Conservation (phyloP, 495 filamentous ascomycete genomes). For the Neurospora sp. region DNA sequence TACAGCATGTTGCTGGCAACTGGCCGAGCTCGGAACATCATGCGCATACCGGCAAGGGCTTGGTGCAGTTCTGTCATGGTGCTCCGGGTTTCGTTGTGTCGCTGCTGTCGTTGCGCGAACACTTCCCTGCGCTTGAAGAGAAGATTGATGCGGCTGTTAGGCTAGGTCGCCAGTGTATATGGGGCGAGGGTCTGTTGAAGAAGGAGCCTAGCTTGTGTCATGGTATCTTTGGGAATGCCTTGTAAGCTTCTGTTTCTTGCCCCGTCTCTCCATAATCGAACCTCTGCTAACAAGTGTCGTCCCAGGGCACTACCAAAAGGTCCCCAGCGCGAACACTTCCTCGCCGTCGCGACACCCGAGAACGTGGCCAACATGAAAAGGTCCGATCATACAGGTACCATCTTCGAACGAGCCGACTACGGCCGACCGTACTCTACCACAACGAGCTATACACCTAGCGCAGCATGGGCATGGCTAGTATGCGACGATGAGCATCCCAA, state of each 20-base stretch:
- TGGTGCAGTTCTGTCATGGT: slow-evolving; percentile 61
- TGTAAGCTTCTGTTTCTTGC: slow-evolving; percentile 17
- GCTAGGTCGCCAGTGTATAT: slow-evolving; percentile 36
- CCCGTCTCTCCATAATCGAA: too few species aligned
- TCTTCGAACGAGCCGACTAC: slow-evolving; percentile 23
- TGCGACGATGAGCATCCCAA: slow-evolving; percentile 8
- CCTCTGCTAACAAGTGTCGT: too few species aligned
- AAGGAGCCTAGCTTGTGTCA: slow-evolving; percentile 58
- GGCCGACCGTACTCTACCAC: slow-evolving; percentile 15
- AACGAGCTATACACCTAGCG: slow-evolving; percentile 19
- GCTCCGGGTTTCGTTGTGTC: slow-evolving; percentile 51
- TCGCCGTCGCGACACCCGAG: slow-evolving; percentile 39
- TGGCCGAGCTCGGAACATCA: slow-evolving; percentile 26
- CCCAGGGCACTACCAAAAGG: slow-evolving; percentile 13
- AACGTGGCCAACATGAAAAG: slow-evolving; percentile 38
- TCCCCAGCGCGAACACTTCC: slow-evolving; percentile 34
- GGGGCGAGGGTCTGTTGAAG: slow-evolving; percentile 43
- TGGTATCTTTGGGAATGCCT: slow-evolving; percentile 52
- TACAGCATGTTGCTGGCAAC: slow-evolving; percentile 33
- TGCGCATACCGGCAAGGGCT: slow-evolving; percentile 16
- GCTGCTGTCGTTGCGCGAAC: slow-evolving; percentile 35
- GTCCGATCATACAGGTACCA: slow-evolving; percentile 19
- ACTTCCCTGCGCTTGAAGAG: slow-evolving; percentile 37
- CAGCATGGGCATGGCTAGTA: slow-evolving; percentile 22
- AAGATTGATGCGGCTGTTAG: slow-evolving; percentile 38